phyloP scores from a whole-genome alignment of 1,284 basidiomycete species.

The Trametes polyzona region DNA sequence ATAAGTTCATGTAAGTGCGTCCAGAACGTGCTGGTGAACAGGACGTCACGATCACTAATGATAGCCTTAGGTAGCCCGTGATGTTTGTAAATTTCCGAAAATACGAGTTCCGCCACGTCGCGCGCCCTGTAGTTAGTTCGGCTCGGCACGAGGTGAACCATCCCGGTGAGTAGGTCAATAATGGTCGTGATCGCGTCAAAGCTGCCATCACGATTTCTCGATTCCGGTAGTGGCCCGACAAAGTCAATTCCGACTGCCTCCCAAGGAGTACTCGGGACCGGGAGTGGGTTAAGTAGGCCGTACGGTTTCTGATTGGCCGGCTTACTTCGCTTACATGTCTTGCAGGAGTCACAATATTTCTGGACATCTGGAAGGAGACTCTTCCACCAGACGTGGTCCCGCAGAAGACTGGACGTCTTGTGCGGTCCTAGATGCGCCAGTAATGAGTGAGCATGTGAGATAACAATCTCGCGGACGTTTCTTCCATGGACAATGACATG shows the following conservation, averaged over 20 bases:
- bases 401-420: slow-evolving; percentile 33
- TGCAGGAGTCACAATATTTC: slow-evolving; percentile 32
- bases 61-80: slow-evolving; percentile 46
- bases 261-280: slow-evolving; percentile 33
- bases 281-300: slow-evolving; percentile 30
- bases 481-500: slow-evolving; percentile 24
- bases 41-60: slow-evolving; percentile 28
- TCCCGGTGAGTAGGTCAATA: slow-evolving; percentile 38
- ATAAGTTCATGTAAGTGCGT: background rate
- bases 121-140: slow-evolving; percentile 34
- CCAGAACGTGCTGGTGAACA: slow-evolving; percentile 30
- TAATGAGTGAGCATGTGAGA: slow-evolving; percentile 35
- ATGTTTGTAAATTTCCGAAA: slow-evolving; percentile 40
- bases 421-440: slow-evolving; percentile 34
- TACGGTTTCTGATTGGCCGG: slow-evolving; percentile 29
- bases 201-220: slow-evolving; percentile 30
- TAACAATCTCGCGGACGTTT: slow-evolving; percentile 31
- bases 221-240: slow-evolving; percentile 40
- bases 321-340: slow-evolving; percentile 32
- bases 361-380: slow-evolving; percentile 28
- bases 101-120: slow-evolving; percentile 44
- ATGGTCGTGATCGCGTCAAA: slow-evolving; percentile 30
- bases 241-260: slow-evolving; percentile 41
- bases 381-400: slow-evolving; percentile 38
- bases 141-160: slow-evolving; percentile 36